Evolutionary conservation across 1,139 yeast genomes (phyloP), one percentile per base, ranked within the genome.

Genomic region (Zygotorulaspora mrakii): DNA sequence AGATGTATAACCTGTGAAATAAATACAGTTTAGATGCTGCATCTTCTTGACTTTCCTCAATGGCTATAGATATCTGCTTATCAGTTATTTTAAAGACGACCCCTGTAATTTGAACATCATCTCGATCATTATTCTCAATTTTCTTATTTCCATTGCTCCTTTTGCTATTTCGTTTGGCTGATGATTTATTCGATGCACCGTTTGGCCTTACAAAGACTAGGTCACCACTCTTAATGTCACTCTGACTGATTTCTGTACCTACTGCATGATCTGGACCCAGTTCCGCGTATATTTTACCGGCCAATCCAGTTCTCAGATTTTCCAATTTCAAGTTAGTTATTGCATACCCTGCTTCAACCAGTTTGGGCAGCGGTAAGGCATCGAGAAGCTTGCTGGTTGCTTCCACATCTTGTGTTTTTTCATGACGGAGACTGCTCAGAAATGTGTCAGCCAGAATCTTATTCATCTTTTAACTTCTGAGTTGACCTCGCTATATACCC

Each of bases 191-290:
- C n/a, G 37, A 31, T 1, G 20, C 17, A 14, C 40, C 24, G 24
- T 40, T 39, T 56, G 52, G 60, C 17, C 46, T 47, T 3, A 60
- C 39, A 10, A 54, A 30, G 1, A 83, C 87, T 37, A 88, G 81
- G 63, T 89, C 96, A 5, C 96, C 96, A 1, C 77, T 76, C 47
- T 79, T 72, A 24, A 88, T 70, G 23, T 77, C 76, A 0, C 87
- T 87, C 3, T 69, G 55, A 10, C 71, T 71, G 3, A 82, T 63
- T n/a, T 66, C 73, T 1, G 66, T 57, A 23, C 64, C 65, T 5
- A 65, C 63, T 0, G 85, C 81, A 2, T 77, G 64, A 55, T 86
- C 94, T 4, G 76, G 68, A 10, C 65, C 74, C 33, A 89, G 62
- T 45, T 87, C 95, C 7, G 86, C 32, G 54, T 29, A 85, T 64